These are phyloP conservation scores for Lepidium campestre DNA, from an alignment of 441 rosid genomes.

Conservation along the genomic window DNA sequence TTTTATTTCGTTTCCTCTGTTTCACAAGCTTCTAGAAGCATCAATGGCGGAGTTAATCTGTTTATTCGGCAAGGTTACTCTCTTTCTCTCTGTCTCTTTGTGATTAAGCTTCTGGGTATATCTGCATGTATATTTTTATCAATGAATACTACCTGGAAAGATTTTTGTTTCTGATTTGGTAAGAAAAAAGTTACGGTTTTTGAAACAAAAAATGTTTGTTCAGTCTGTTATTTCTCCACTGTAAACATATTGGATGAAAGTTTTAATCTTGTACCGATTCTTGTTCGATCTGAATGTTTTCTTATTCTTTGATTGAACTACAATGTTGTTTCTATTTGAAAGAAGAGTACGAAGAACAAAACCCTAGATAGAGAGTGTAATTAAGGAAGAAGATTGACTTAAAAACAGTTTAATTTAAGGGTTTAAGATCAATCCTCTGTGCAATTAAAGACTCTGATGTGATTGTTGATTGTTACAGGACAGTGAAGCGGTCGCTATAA, in stretches of 20 bases:
- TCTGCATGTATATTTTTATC: conserved; percentile 12
- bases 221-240: not conserved
- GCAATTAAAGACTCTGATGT: not conserved
- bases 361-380: not conserved
- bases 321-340: not conserved
- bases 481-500: conserved; percentile 44
- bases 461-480: conserved; percentile 41
- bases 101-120: conserved; percentile 12
- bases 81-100: not conserved
- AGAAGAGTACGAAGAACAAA: not conserved
- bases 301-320: not conserved
- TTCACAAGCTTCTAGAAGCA: conserved; percentile 24
- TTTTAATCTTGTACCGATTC: not conserved
- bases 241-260: not conserved
- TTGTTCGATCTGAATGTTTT: conserved; percentile 29
- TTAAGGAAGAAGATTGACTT: not conserved
- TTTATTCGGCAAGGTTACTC: conserved; percentile 50
- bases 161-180: not conserved
- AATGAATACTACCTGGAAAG: not conserved
- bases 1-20: not conserved
- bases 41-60: conserved; percentile 57
- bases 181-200: not conserved
- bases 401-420: not conserved
- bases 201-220: not conserved
- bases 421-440: not conserved